Evolutionary conservation across 2,329 filamentous ascomycete genomes (phyloP), one percentile per base, ranked within the genome.

Genomic region (Xylaria sp.): DNA sequence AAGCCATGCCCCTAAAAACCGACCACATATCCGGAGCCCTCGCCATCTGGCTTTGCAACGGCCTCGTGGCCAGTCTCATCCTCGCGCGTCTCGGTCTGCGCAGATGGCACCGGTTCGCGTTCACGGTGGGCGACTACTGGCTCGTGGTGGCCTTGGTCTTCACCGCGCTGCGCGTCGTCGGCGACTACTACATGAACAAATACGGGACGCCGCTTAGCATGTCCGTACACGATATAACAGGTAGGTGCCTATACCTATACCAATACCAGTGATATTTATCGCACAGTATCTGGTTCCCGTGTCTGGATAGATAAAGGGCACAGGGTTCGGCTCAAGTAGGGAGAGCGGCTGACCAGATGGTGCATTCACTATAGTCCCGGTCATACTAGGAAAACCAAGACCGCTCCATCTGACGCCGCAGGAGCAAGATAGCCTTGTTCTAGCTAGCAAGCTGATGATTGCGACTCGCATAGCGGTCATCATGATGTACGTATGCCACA

Each of bases 91-190:
- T 74, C 0, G 59, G 52, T 0, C 48, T 73, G 18, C 66, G 72
- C 9, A 54, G 59, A 60, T 69, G 63, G 66, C 23, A 34, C 9
- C 23, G n/a, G 1, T 61, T 34, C 2, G n/a, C 13, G 4, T 66
- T 69, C 46, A 69, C 65, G 5, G 6, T 15, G 2, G 66, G 73
- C 23, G 73, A 74, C 41, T 44, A 6, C 25, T 73, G 69, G 69
- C 50, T 69, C 4, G 13, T 61, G 10, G 20, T 67, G 25, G 70
- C 70, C 12, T 7, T 70, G 23, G 2, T 62, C 8, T 70, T 67
- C 65, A 62, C 67, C 9, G 61, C n/a, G 9, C 1, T 66, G 5
- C 65, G 64, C n/a, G 46, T 69, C 34, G 61, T 54, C 3, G 56
- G 58, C 3, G 66, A 66, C 5, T 67, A 55, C 8, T 67, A 72